phyloP scores from a whole-genome alignment of 257 asterid genomes.

The Jacaranda copaia region DNA sequence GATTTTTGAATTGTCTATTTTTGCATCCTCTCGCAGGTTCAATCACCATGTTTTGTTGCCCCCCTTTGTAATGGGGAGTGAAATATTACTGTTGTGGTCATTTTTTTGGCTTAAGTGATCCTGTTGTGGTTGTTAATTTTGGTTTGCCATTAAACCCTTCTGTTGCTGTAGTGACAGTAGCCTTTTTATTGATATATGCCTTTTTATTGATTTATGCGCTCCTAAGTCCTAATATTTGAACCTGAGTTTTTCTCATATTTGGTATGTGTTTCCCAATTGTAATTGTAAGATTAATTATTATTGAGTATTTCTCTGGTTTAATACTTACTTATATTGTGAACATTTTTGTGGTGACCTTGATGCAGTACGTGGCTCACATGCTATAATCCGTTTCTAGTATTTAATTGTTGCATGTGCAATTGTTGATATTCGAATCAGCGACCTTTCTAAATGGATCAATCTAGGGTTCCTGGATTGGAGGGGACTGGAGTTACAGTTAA shows the following conservation, averaged over 20 bases:
- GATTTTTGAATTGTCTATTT: conserved; percentile 17
- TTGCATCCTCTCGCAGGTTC: conserved; percentile 5
- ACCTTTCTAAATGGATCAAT: conserved; percentile 63
- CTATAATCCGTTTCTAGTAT: conserved; percentile 1
- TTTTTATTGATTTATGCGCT: conserved; percentile 6
- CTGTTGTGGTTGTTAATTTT: background rate
- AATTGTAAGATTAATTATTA: background rate
- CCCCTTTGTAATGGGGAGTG: too few species aligned
- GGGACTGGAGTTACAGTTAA: conserved; percentile 52
- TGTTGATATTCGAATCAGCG: conserved; percentile 18
- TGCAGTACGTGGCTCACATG: conserved; percentile 32
- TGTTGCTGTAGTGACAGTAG: background rate
- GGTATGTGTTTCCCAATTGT: background rate
- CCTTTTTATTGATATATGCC: conserved; percentile 13
- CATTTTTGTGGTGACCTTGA: conserved; percentile 38
- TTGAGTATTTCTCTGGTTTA: conserved; percentile 14
- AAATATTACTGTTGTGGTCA: background rate
- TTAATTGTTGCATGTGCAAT: conserved; percentile 31
- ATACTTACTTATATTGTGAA: conserved; percentile 26
- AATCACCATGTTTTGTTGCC: background rate
- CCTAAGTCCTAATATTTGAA: background rate
- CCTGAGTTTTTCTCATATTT: background rate
- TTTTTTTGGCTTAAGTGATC: conserved; percentile 12
- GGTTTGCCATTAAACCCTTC: background rate
- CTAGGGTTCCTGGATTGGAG: conserved; percentile 58